Evolutionary conservation across 306 rosid genomes (phyloP), one percentile per base, ranked within the genome.

Genomic region (Carpinus viminea): DNA sequence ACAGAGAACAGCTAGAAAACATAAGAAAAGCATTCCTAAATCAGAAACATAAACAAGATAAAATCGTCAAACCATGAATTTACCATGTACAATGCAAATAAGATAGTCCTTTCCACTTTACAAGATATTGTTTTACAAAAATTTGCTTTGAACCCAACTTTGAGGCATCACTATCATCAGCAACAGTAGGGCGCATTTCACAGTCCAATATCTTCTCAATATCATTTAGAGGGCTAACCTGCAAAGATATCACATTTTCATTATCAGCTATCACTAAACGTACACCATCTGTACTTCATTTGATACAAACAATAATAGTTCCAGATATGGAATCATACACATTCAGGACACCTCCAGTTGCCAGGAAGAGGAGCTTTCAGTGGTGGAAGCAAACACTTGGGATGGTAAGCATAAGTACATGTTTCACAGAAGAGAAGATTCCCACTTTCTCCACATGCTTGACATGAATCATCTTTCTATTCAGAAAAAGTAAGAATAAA

Each of bases 301-400:
- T 62, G 77, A 70, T 38, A 28, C 64, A 80, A 76, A 66, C 9
- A 78, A 73, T 72, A 64, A 69, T 20, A 17, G 59, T 21, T 78
- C 72, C 28, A 74, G 62, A 80, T 18, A 80, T 57, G 52, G 74
- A 80, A 60, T 61, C 98, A 74, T 91, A 96, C 99, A 81, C 99
- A 96, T 89, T 96, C 99, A 26, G 99, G 99, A 85, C 99, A 96
- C 57, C 96, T 90, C 99, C 99, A 96, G 74, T 59, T 90, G 70
- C 74, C 87, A 15, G 90, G 91, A 78, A 78, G 78, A 24, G 93
- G 90, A 72, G 90, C 84, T 87, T 84, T 93, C 71, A 88, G 81
- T 2, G 97, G 94, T 51, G 93, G 98, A 82, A 96, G 87, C 77
- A 96, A 86, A 78, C 99, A 96, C 82, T 86, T 90, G 51, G 96